Base-by-base conservation (phyloP, 2,329 filamentous ascomycete species). In the Botrytis galanthina region DNA sequence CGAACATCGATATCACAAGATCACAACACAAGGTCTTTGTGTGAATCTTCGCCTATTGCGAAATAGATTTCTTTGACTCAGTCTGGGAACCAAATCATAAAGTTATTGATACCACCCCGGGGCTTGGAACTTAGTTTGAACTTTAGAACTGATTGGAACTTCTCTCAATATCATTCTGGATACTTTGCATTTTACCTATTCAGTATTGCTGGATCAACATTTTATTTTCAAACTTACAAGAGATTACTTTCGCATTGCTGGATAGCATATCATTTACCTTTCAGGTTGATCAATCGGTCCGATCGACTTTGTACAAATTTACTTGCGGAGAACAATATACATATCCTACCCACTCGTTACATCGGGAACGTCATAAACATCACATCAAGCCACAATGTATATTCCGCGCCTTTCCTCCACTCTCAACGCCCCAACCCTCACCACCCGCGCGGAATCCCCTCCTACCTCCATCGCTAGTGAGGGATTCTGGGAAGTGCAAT, bases 401-500 rank as follows among this genome's bases (percentile, higher is more conserved):
- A 71, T 70, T 7, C 42, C 68, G 35, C 42, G 20, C 18, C 32
- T 37, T 18, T 42, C 26, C 5, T 60, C 18, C 12, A 35, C 44
- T 32, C 44, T 35, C 5, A 32, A 35, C 20, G 26, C n/a, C 20
- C 42, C 32, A 14, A 4, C 37, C 4, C 26, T 61, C 4, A 44
- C 54, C 18, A 14, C 22, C 37, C 67, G 48, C 26, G 54, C 29
- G 8, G 69, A 71, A 39, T 48, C 69, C 1, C 4, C 59, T 10
- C 42, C 59, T 2, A 46, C 16, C 14, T 51, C 59, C 3, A 4
- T 7, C 18, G 0, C 22, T 1, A 71, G n/a, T 12, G n/a, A 32
- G 9, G 70, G 70, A 26, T 71, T 71, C 37, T 66, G 61, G 42
- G 8, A 66, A 26, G 60, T 63, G 5, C 59, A 66, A 6, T 46